These are phyloP conservation scores for Podospora fimiseda DNA, from an alignment of 495 filamentous ascomycete species.

Conservation along the genomic window DNA sequence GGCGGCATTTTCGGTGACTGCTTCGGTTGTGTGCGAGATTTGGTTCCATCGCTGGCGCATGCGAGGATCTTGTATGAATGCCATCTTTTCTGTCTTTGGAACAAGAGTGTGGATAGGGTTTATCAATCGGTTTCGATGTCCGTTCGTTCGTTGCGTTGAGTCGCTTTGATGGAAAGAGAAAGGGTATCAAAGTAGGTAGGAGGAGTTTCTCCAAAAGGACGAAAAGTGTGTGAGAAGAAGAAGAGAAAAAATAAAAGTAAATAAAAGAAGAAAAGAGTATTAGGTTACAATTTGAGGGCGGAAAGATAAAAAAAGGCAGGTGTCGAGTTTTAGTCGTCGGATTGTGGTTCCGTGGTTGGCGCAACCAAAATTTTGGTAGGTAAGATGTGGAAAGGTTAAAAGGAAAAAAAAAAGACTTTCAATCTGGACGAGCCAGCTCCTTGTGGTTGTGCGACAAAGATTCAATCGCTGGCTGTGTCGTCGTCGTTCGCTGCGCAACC, in stretches of 20 bases:
- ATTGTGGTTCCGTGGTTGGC: background rate
- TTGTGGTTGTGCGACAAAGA: background rate
- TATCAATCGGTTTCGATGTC: background rate
- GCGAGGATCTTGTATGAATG: slow-evolving; percentile 77
- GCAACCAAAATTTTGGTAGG: no score
- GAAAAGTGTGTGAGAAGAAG: background rate
- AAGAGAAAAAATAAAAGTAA: background rate
- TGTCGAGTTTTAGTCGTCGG: background rate
- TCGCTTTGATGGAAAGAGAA: background rate
- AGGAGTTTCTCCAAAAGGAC: no score
- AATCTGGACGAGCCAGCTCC: background rate
- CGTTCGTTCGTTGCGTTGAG: background rate
- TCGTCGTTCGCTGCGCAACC: background rate
- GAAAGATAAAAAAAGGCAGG: background rate
- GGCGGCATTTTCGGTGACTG: slow-evolving; percentile 85
- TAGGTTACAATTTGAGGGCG: background rate
- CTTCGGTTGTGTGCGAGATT: slow-evolving; percentile 85
- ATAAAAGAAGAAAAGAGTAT: background rate
- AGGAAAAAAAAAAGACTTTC: background rate
- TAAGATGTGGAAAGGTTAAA: background rate
- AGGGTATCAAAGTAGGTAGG: no score
- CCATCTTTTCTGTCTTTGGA: slow-evolving; percentile 25
- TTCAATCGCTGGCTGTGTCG: background rate
- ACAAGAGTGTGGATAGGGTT: no score
- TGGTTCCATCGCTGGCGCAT: slow-evolving; percentile 91